Evolutionary conservation across 2,329 filamentous ascomycete species (phyloP).

Genomic region (Xylaria polymorpha): DNA sequence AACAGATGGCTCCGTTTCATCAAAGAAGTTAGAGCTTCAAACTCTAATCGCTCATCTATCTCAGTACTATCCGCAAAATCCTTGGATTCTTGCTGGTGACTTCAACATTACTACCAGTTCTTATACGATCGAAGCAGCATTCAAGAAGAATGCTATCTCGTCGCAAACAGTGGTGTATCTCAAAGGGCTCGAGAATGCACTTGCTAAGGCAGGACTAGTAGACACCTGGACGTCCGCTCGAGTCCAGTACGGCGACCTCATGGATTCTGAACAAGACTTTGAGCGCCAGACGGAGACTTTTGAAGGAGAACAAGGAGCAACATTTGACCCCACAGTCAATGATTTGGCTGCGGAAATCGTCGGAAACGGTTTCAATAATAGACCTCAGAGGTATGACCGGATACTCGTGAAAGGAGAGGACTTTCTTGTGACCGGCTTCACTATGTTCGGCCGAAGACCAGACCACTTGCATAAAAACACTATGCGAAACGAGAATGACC

Average conservation of each 20-base stretch:
- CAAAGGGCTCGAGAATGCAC: constrained; percentile 57
- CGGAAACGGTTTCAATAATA: constrained; percentile 59
- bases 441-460: constrained; percentile 65
- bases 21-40: constrained; percentile 68
- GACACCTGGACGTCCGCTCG: constrained; percentile 65
- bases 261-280: constrained; percentile 47
- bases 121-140: constrained; percentile 64
- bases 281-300: constrained; percentile 52
- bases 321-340: constrained; percentile 71
- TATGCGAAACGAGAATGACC: constrained; percentile 1
- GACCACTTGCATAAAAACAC: constrained; percentile 35
- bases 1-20: constrained; percentile 66
- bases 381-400: constrained; percentile 74
- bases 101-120: constrained; percentile 73
- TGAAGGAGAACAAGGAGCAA: constrained; percentile 72
- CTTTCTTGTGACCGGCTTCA: constrained; percentile 59
- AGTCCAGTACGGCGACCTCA: constrained; percentile 57
- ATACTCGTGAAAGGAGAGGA: constrained; percentile 64
- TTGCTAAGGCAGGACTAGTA: constrained; percentile 60
- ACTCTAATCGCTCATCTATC: constrained; percentile 61
- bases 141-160: constrained; percentile 66
- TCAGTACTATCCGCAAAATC: constrained; percentile 54
- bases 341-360: constrained; percentile 64
- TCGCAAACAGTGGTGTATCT: constrained; percentile 58
- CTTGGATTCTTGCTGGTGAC: constrained; percentile 71